Base-by-base conservation (phyloP, 1,139 yeast species). In the Taiozyma onychis region DNA sequence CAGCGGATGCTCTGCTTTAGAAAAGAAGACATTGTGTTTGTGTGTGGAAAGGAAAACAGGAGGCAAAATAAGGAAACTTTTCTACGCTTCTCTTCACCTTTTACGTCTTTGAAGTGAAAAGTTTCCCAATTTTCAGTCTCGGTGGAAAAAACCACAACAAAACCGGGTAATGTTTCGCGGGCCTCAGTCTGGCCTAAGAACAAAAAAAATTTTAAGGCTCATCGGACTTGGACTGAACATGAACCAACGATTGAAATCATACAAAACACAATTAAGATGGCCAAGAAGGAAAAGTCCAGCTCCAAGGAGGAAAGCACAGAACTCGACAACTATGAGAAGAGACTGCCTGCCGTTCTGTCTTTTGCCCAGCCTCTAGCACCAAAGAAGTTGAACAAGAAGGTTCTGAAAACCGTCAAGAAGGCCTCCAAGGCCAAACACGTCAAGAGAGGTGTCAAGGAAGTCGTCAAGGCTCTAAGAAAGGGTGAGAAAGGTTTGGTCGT, bases 351-450 rank as follows among this genome's bases (percentile, higher is more conserved):
- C 26, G 82, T 88, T 51, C 77, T 93, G 63, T 86, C 97, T 53
- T 93, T 95, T 70, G 97, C 99, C 50, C 76, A 84, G 65, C 99
- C 99, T 55, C 78, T 95, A 65, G 99, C 99, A 21, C 84, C 97
- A 47, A 95, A 95, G 76, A 95, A 95, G 72, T 75, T 91, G 68
- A 95, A 93, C 78, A 95, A 95, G 74, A 93, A 93, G 73, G 85
- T 93, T 39, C 80, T 95, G 65, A 95, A 95, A 75, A 88, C 96
- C 44, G 96, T 95, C 57, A 95, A 93, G 78, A 91, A 89, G 71
- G 97, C 97, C 11, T 89, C 98, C 51, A 93, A 93, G 74, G 96
- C 97, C 58, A 93, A 95, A 75, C 97, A 93, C 71, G 97, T 95
- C 63, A 91, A 90, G 76, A 82, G 99, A 72, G 99, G 99, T 67